Evolutionary conservation across 345 rosid species (phyloP).

Genomic region (Eucalyptus erythrocorys): DNA sequence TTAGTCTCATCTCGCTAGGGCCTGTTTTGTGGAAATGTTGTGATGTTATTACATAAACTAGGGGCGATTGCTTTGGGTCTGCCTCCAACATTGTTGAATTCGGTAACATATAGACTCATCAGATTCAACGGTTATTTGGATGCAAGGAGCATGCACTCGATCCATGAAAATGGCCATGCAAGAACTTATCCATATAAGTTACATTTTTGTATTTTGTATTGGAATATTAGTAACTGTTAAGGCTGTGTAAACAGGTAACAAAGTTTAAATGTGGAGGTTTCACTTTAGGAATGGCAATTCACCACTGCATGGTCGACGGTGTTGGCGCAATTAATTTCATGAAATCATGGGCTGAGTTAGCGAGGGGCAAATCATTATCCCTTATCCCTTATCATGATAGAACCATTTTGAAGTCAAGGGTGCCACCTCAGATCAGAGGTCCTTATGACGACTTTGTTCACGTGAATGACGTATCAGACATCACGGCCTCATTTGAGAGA

Average conservation of each 20-base stretch:
- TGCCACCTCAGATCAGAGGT: neutral
- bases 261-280: constrained; percentile 48
- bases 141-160: neutral
- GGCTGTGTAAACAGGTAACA: constrained; percentile 15
- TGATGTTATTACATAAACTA: neutral
- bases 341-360: constrained; percentile 28
- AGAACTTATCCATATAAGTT: neutral
- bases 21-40: neutral
- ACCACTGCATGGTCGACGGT: constrained; percentile 50
- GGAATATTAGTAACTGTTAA: neutral
- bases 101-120: neutral
- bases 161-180: neutral
- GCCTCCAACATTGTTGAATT: neutral
- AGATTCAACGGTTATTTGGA: neutral
- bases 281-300: constrained; percentile 38
- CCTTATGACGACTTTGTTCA: neutral
- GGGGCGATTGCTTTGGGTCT: neutral
- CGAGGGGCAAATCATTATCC: neutral
- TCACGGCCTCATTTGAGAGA: neutral
- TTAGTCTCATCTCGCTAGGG: neutral
- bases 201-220: constrained; percentile 13
- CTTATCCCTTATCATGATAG: neutral
- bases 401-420: neutral
- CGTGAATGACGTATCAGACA: neutral
- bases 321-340: constrained; percentile 37